Evolutionary conservation across 2,329 filamentous ascomycete genomes (phyloP), one percentile per base, ranked within the genome.

Genomic region (Zymoseptoria passerinii): DNA sequence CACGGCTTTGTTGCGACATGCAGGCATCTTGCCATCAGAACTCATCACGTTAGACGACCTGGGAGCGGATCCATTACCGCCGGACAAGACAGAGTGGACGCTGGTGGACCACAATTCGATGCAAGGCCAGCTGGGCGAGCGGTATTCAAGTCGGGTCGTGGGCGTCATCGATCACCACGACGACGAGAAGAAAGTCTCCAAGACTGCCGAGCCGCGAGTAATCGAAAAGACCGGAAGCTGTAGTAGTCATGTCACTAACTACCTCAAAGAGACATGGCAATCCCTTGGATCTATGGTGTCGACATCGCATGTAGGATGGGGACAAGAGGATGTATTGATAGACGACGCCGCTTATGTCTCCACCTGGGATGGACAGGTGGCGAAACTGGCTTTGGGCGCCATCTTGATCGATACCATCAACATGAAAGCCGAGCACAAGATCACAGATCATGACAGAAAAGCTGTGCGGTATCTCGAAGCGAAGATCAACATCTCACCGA

Each of bases 101-200:
- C 77, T 94, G 1, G 88, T 94, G 3, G 89, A 94, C 73, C 90
- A 94, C 76, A 94, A 94, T 69, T 80, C 77, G 0, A 76, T 90
- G 52, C 86, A 86, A 5, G 87, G 88, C 0, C 67, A 73, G 13
- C 75, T 92, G 16, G 81, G 78, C 16, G 52, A 66, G 28, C 72
- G 77, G 16, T 89, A 83, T 67, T 73, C 74, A 0, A 61, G 68
- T 3, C 75, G 76, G 8, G 80, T 92, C 0, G 73, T 78, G 4
- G 87, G 86, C 3, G 86, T 86, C 63, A 81, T 94, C 56, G 89
- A 94, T 72, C 89, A 94, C 73, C 90, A 94, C 70, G 84, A 82
- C 0, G 89, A 94, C 61, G 89, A 94, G 67, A 71, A 76, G 5
- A 74, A 70, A 6, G 75, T 90, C 0, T 71, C 80, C 0, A 44